Conservation (phyloP, 106 monocot genomes). For the Vanilla planifolia region DNA sequence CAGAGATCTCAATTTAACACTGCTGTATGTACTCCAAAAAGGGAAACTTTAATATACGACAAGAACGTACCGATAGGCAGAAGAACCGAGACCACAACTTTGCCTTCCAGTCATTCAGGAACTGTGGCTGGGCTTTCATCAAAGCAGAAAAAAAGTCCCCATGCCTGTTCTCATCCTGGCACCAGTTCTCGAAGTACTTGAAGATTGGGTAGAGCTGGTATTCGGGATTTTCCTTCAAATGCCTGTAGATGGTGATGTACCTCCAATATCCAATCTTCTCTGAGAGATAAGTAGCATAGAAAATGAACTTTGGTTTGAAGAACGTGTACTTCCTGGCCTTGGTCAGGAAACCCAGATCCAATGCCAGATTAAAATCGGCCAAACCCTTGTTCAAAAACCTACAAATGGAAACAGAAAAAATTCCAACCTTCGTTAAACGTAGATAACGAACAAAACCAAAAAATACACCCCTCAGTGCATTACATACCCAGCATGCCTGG, state of each 20-base stretch:
- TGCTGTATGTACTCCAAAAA: no score
- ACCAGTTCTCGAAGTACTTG: conserved; percentile 99
- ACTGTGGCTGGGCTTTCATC: conserved; percentile 96
- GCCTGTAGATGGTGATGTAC: conserved; percentile 95
- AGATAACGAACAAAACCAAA: no score
- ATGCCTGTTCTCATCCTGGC: conserved; percentile 98
- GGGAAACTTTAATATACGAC: background rate
- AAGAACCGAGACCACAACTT: conserved; percentile 95
- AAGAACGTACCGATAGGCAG: conserved; percentile 82
- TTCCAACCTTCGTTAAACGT: no score
- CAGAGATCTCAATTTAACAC: no score
- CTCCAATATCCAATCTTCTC: conserved; percentile 99
- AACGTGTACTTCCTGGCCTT: conserved; percentile 98
- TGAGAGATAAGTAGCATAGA: conserved; percentile 89
- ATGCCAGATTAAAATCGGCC: conserved; percentile 88
- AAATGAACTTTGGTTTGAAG: conserved; percentile 99
- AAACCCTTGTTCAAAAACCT: conserved; percentile 98
- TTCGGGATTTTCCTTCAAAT: conserved; percentile 82
- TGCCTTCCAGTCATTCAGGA: conserved; percentile 99
- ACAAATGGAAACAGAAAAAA: conserved; percentile 5
- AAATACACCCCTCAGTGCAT: no score
- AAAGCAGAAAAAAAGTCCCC: conserved; percentile 97
- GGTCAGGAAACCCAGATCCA: conserved; percentile 91
- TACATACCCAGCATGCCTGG: conserved; percentile 94
- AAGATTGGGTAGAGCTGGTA: conserved; percentile 95